Percentiles rank a stretch among this genome's conserved stretches.
phyloP scores from a whole-genome alignment of 2,329 filamentous ascomycete genomes.

The Alternaria hordeiaustralica region DNA sequence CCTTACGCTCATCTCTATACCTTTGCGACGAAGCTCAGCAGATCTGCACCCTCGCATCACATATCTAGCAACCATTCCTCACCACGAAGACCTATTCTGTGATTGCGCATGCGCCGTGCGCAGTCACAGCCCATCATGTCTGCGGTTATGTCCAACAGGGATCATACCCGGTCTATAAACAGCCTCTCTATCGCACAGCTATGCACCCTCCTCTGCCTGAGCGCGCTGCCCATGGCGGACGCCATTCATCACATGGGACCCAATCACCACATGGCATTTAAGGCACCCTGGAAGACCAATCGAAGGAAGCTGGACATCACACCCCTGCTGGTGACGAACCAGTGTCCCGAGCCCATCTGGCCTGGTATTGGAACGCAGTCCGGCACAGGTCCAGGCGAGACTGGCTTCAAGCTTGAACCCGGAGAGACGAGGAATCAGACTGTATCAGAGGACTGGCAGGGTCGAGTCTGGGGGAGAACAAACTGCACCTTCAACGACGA shows the following conservation, averaged over 20 bases:
- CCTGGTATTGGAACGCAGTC: conserved; percentile 77
- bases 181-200: conserved; percentile 22
- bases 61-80: conserved; percentile 20
- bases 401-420: conserved; percentile 71
- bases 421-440: conserved; percentile 66
- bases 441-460: conserved; percentile 78
- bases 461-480: conserved; percentile 81
- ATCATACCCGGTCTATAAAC: conserved; percentile 6
- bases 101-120: conserved; percentile 18
- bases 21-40: conserved; percentile 20
- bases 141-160: conserved; percentile 12
- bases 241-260: conserved; percentile 43
- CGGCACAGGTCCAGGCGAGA: conserved; percentile 69
- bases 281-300: conserved; percentile 36
- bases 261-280: conserved; percentile 43
- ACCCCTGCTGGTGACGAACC: conserved; percentile 73
- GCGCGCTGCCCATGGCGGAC: conserved; percentile 27
- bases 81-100: conserved; percentile 3
- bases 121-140: conserved; percentile 27
- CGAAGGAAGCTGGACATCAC: conserved; percentile 45
- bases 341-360: conserved; percentile 74
- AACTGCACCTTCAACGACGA: conserved; percentile 78
- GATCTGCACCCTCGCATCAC: conserved; percentile 17
- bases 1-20: conserved; percentile 3
- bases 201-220: conserved; percentile 33